A percentile compares a stretch with the other conserved stretches of the same genome.
Evolutionary conservation across 331 rosid species (phyloP).

Genomic region (Arachis monticola): DNA sequence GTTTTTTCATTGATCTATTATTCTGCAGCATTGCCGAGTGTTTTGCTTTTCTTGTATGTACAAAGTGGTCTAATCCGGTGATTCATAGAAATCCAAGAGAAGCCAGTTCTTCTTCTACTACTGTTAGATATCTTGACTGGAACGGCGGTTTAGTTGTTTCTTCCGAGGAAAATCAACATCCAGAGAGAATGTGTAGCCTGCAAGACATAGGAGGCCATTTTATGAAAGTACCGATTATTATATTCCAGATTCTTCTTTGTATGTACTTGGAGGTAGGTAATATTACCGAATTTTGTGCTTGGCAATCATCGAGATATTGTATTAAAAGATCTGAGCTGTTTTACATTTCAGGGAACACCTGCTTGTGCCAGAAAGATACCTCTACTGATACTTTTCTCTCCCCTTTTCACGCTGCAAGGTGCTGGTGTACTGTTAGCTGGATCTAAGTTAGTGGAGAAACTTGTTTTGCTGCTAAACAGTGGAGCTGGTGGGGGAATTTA

Average conservation of each 20-base stretch:
- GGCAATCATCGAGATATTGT: conserved; percentile 27
- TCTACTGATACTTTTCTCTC: conserved; percentile 80
- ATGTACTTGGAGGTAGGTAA: conserved; percentile 85
- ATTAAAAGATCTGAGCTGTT: conserved; percentile 35
- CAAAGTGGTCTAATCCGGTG: conserved; percentile 98
- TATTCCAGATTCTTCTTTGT: conserved; percentile 87
- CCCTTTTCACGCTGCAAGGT: conserved; percentile 85
- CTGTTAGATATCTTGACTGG: conserved; percentile 91
- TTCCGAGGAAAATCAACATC: conserved; percentile 71
- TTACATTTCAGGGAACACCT: conserved; percentile 82
- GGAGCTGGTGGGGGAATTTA: conserved; percentile 75
- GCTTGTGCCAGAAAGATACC: conserved; percentile 64
- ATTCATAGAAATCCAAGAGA: conserved; percentile 87
- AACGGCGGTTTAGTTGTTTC: conserved; percentile 74
- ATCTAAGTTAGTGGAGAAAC: conserved; percentile 79
- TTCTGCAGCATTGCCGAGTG: conserved; percentile 88
- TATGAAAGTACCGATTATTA: conserved; percentile 86
- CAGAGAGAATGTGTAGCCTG: conserved; percentile 76
- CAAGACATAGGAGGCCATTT: conserved; percentile 97
- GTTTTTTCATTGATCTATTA: conserved; percentile 50
- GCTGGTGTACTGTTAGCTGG: conserved; percentile 74
- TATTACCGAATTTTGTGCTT: conserved; percentile 39
- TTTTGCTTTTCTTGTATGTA: conserved; percentile 97
- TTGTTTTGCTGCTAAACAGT: conserved; percentile 64
- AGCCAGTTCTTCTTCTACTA: conserved; percentile 75